Percentiles rank a stretch among this genome's conserved stretches.
phyloP scores from a whole-genome alignment of 495 filamentous ascomycete genomes.

The Aspergillus affinis region DNA sequence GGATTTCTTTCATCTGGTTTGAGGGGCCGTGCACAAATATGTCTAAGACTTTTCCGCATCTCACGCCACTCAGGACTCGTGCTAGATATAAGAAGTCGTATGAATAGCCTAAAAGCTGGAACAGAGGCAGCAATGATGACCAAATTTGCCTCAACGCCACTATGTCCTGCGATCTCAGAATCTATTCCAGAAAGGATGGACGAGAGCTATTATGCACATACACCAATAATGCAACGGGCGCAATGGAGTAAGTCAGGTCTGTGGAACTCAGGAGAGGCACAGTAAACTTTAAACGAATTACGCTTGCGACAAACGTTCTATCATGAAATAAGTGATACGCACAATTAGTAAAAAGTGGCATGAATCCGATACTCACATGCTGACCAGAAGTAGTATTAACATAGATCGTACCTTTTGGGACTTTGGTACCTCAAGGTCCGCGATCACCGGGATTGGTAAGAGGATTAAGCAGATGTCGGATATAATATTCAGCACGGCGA shows the following conservation, averaged over 20 bases:
- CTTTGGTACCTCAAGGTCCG: background rate
- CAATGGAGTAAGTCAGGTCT: background rate
- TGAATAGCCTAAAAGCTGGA: no score
- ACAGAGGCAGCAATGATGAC: background rate
- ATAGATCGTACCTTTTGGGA: background rate
- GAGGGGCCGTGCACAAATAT: no score
- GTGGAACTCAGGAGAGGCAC: background rate
- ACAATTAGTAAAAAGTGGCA: no score
- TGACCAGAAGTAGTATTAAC: background rate
- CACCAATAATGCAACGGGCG: background rate
- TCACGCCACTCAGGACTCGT: no score
- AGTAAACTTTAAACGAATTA: background rate
- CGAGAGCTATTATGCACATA: background rate
- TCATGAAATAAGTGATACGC: no score
- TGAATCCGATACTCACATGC: conserved; percentile 1
- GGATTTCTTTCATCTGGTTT: no score
- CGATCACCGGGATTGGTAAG: background rate
- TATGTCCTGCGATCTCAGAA: background rate
- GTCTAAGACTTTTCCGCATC: no score
- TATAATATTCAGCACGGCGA: background rate
- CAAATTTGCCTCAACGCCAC: background rate
- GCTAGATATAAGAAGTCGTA: no score
- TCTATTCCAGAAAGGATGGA: background rate
- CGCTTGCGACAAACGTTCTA: background rate
- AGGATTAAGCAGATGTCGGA: background rate